Evolutionary conservation across 257 asterid species (phyloP), one percentile per base, ranked within the genome.

Genomic region (Rubia yunnanensis): DNA sequence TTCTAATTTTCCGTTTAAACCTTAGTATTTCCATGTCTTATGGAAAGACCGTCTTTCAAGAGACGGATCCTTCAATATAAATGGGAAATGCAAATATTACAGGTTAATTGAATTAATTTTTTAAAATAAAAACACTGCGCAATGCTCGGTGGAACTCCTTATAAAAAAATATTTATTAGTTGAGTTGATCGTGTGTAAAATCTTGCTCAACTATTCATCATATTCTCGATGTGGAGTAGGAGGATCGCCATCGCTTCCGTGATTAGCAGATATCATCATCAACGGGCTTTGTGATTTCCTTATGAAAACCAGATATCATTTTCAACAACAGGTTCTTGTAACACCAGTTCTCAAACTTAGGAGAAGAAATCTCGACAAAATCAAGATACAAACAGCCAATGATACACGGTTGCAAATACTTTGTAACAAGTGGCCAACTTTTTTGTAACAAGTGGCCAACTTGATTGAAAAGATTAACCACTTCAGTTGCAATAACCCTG

Each of bases 381-480:
- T 94, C 99, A 36, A 96, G 94, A 77, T 94, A 96, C 85, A 90
- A 66, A 67, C 89, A 60, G 95, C 81, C 76, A 85, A 84, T 32
- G 95, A 74, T 65, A 97, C 96, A 50, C 85, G 85, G 60, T 84
- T 92, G 92, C 99, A 92, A 64, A 77, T 76, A 76, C 82, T 88
- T 67, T 92, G 97, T 38, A 92, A 74, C 88, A 54, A n/a, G n/a
- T n/a, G n/a, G n/a, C n/a, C n/a, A n/a, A n/a, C n/a, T n/a, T n/a
- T n/a, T n/a, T n/a, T n/a, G n/a, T 88, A 92, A 97, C 96, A 92
- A 96, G 50, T 92, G 99, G 62, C 94, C 95, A 76, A 92, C 89
- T 78, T 92, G 96, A 31, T 92, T 97, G 81, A 92, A 74, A 35
- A 92, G 78, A 77, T 84, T 86, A 70, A 92, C 94, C 71, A 89